Evolutionary conservation across 495 filamentous ascomycete species (phyloP).

Genomic region (Penicillium odoratum): DNA sequence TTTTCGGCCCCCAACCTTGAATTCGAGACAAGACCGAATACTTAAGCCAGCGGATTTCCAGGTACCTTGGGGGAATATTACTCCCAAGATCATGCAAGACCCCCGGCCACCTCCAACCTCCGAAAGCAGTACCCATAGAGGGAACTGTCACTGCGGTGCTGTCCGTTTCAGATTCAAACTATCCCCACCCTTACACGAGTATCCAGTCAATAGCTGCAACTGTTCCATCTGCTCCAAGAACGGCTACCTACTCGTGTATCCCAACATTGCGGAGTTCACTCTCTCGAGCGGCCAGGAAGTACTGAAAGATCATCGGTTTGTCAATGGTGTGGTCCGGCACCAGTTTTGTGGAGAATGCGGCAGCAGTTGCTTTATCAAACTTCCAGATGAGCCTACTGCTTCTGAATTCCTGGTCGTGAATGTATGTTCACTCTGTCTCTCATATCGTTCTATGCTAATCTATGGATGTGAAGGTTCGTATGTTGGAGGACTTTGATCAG

Average conservation of each 20-base stretch:
- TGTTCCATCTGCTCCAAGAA: slow-evolving; percentile 46
- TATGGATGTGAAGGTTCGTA: background rate
- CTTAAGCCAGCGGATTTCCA: background rate
- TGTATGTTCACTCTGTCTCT: background rate
- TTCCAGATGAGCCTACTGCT: slow-evolving; percentile 2
- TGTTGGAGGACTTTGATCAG: slow-evolving; percentile 6
- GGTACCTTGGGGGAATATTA: background rate
- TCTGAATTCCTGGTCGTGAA: slow-evolving; percentile 5
- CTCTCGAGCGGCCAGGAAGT: slow-evolving; percentile 20
- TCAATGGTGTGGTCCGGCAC: slow-evolving; percentile 16
- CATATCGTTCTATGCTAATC: background rate
- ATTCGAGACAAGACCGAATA: background rate
- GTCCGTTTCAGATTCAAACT: slow-evolving; percentile 6
- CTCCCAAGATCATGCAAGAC: background rate
- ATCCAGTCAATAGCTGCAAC: slow-evolving; percentile 34
- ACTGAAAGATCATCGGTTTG: slow-evolving; percentile 28
- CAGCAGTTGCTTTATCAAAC: slow-evolving; percentile 12
- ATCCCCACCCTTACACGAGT: slow-evolving; percentile 25
- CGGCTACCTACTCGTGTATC: slow-evolving; percentile 42
- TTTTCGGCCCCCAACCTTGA: background rate
- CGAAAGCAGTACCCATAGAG: slow-evolving; percentile 10
- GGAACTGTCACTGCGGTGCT: slow-evolving; percentile 15
- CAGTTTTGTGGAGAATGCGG: slow-evolving; percentile 34
- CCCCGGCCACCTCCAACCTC: slow-evolving; percentile 6
- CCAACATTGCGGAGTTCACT: slow-evolving; percentile 25